These are phyloP conservation scores for Moniliophthora roreri DNA, from an alignment of 1,284 basidiomycete species.

Conservation along the genomic window DNA sequence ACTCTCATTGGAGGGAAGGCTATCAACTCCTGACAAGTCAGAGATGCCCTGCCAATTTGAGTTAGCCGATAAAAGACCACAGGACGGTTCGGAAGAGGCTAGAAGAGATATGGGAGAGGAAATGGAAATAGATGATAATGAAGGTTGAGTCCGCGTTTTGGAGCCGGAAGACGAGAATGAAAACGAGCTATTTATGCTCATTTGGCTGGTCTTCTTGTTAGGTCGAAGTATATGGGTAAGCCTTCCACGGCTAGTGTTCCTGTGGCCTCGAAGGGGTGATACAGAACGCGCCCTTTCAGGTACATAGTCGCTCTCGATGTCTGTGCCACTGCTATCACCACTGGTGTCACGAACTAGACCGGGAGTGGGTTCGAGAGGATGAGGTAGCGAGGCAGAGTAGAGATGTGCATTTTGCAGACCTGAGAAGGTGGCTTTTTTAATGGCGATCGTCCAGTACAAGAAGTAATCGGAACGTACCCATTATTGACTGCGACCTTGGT, in stretches of 20 bases:
- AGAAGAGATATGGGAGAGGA: conserved; percentile 3
- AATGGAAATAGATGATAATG: conserved; percentile 2
- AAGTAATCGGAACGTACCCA: not conserved
- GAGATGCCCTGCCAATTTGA: too few species aligned
- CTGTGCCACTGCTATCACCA: conserved; percentile 2
- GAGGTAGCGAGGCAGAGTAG: not conserved
- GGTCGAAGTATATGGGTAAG: not conserved
- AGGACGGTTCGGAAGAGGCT: not conserved
- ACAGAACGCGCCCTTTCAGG: not conserved
- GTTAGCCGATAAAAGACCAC: not conserved
- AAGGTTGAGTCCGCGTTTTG: not conserved
- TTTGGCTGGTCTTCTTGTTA: conserved; percentile 5
- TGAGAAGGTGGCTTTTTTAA: not conserved
- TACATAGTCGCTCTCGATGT: not conserved
- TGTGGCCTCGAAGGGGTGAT: not conserved
- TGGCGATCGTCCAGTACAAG: not conserved
- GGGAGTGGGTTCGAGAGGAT: not conserved
- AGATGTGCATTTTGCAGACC: not conserved
- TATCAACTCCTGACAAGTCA: not conserved
- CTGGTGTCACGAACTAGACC: not conserved
- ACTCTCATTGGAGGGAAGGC: too few species aligned
- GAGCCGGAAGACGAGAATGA: not conserved
- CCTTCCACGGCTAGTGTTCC: not conserved
- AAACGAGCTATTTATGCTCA: conserved; percentile 3
- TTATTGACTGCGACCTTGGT: conserved; percentile 1